These are phyloP conservation scores for Aureobasidium vineae DNA, from an alignment of 2,329 filamentous ascomycete genomes.

Conservation along the genomic window DNA sequence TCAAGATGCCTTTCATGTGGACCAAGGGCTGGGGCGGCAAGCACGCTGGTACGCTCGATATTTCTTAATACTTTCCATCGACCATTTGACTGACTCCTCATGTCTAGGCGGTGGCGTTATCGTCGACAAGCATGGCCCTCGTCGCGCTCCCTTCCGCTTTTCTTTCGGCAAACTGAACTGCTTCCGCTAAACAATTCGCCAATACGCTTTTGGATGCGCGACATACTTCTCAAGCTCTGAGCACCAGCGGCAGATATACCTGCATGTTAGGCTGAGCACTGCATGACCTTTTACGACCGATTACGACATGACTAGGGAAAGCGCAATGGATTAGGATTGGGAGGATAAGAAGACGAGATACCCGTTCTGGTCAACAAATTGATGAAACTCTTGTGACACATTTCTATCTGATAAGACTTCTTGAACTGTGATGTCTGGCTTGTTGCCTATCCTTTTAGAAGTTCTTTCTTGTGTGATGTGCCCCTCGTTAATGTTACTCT, in stretches of 20 bases:
- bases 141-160: slow-evolving; percentile 53
- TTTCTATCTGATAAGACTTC: neutral
- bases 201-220: neutral
- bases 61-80: neutral
- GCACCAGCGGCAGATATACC: neutral
- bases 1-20: slow-evolving; percentile 48
- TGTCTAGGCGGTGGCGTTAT: slow-evolving; percentile 50
- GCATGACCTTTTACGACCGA: slow-evolving; percentile 1
- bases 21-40: slow-evolving; percentile 48
- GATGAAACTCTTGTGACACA: neutral
- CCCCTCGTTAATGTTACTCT: neutral
- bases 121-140: slow-evolving; percentile 53
- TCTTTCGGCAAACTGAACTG: slow-evolving; percentile 53
- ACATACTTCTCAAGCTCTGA: neutral
- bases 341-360: neutral
- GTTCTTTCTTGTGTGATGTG: too few species aligned
- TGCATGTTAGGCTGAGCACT: neutral
- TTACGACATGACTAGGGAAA: neutral
- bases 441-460: neutral
- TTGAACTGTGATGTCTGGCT: neutral
- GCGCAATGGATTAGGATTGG: neutral
- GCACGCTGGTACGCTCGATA: slow-evolving; percentile 43
- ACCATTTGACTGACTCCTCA: neutral
- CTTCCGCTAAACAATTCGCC: slow-evolving; percentile 45
- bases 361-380: neutral